A percentile compares a stretch with the other conserved stretches of the same genome.
phyloP scores from a whole-genome alignment of 2,329 filamentous ascomycete genomes.

The Knufia fluminis region DNA sequence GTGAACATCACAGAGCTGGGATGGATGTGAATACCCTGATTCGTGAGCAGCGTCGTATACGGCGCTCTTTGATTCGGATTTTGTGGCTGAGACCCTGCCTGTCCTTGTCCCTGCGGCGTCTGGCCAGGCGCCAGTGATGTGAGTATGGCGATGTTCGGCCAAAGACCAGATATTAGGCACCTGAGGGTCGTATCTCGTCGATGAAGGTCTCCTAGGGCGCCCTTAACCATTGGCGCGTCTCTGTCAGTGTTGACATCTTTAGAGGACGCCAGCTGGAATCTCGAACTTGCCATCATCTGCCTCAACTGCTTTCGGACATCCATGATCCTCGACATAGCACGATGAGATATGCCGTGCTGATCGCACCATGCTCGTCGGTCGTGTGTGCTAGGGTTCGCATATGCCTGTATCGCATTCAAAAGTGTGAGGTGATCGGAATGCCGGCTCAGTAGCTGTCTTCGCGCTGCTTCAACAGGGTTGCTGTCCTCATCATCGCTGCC shows the following conservation, averaged over 20 bases:
- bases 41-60: slow-evolving; percentile 52
- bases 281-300: slow-evolving; percentile 11
- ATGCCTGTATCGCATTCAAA: slow-evolving; percentile 51
- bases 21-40: slow-evolving; percentile 55
- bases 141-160: slow-evolving; percentile 46
- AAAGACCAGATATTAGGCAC: slow-evolving; percentile 50
- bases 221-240: not conserved
- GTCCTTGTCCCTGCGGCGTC: not conserved
- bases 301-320: slow-evolving; percentile 26
- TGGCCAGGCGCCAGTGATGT: slow-evolving; percentile 11
- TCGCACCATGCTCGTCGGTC: slow-evolving; percentile 54
- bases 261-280: slow-evolving; percentile 3
- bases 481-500: slow-evolving; percentile 4
- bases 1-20: slow-evolving; percentile 22
- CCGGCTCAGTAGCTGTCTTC: slow-evolving; percentile 48
- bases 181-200: slow-evolving; percentile 38
- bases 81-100: not conserved
- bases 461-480: slow-evolving; percentile 27
- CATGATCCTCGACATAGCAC: slow-evolving; percentile 58
- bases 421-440: slow-evolving; percentile 58
- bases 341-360: slow-evolving; percentile 50
- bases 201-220: not conserved
- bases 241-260: not conserved
- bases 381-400: slow-evolving; percentile 44
- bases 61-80: slow-evolving; percentile 31